These are phyloP conservation scores for Athelia sp. DNA, from an alignment of 1,284 basidiomycete species.

Conservation along the genomic window DNA sequence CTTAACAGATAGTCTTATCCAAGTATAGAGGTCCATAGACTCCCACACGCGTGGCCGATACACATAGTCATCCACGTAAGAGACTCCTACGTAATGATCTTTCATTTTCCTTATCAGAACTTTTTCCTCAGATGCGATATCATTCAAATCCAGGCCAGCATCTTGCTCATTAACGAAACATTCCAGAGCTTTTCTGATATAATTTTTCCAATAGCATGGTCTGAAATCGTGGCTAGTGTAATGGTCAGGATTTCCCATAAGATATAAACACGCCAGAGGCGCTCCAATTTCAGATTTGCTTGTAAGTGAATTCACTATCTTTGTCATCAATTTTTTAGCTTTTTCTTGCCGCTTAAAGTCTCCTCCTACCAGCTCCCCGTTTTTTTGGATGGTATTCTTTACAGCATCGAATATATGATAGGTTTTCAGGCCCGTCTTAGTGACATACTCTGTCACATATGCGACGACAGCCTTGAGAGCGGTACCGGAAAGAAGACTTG, in stretches of 20 bases:
- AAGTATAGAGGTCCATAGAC: slow-evolving; percentile 17
- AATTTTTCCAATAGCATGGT: slow-evolving; percentile 22
- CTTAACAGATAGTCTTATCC: slow-evolving; percentile 8
- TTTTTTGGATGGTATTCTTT: slow-evolving; percentile 17
- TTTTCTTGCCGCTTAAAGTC: slow-evolving; percentile 11
- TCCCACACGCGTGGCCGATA: slow-evolving; percentile 11
- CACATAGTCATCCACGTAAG: slow-evolving; percentile 8
- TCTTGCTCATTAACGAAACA: neutral
- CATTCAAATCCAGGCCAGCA: neutral
- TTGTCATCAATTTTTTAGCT: slow-evolving; percentile 18
- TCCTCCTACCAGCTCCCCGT: slow-evolving; percentile 14
- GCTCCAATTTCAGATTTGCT: slow-evolving; percentile 25
- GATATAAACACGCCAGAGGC: slow-evolving; percentile 23
- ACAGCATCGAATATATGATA: slow-evolving; percentile 28
- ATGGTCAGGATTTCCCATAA: slow-evolving; percentile 26
- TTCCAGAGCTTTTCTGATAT: slow-evolving; percentile 1
- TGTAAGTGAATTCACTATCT: slow-evolving; percentile 23
- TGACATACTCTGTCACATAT: slow-evolving; percentile 37
- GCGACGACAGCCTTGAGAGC: slow-evolving; percentile 29
- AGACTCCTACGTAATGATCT: neutral
- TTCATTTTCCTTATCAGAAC: neutral
- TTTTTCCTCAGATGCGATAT: neutral
- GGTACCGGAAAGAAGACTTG: slow-evolving; percentile 28
- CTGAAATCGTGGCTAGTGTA: slow-evolving; percentile 23
- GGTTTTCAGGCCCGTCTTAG: slow-evolving; percentile 29